Evolutionary conservation across 2,329 filamentous ascomycete genomes (phyloP), one percentile per base, ranked within the genome.

Genomic region (Fusarium lateritium): DNA sequence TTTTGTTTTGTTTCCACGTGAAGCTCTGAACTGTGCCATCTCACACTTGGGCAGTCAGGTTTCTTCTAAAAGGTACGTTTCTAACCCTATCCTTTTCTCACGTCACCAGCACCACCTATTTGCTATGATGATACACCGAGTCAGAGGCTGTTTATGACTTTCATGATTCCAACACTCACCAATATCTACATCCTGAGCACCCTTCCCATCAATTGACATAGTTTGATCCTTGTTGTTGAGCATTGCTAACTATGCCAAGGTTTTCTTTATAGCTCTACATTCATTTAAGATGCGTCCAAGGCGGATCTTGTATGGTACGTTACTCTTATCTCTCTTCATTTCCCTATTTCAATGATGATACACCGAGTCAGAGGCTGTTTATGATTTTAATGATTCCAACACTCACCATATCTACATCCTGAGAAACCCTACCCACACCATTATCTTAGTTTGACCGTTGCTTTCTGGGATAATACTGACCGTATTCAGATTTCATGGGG

Each of bases 71-170:
- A 73, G 70, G 76, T 78, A 77, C 56, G 71, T 73, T 70, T 19
- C 34, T 22, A 43, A 31, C 42, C 19, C 28, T 14, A 44, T 42
- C 22, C 56, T 17, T 53, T 47, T 15, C 22, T 54, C 24, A 50
- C 47, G 17, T 14, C 24, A 31, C 19, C 53, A 22, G 11, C 31
- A 55, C 39, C 24, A 39, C 26, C 31, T 62, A 19, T 59, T 28
- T 76, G 68, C 65, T 61, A 79, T 81, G 80, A 82, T 81, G 72
- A 74, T 79, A 76, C 62, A 69, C 76, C 79, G 80, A 82, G 80
- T 79, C 78, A 80, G 80, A 81, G 80, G 80, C 80, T 82, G 80
- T 82, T 82, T 81, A 81, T 82, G 80, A 81, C 75, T 55, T 62
- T 62, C 40, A 65, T 79, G 76, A 79, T 79, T 80, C 71, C 66